These are phyloP conservation scores for Agrocybe praecox DNA, from an alignment of 768 basidiomycete species.

Conservation along the genomic window DNA sequence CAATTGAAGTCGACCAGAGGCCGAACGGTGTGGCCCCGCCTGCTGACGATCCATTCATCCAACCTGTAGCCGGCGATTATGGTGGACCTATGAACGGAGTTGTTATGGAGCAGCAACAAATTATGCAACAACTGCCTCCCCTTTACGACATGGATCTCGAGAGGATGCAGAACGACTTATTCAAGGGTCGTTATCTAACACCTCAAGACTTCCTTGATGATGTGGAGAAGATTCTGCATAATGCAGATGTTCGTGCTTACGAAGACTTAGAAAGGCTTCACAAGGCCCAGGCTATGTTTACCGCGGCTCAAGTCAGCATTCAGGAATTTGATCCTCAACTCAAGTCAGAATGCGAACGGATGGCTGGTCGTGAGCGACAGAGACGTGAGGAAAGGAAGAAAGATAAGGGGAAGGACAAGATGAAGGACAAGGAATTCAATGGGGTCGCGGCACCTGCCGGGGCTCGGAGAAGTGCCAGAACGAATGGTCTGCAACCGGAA, in stretches of 20 bases:
- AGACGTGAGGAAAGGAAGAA: conserved; percentile 61
- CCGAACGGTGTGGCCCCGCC: conserved; percentile 49
- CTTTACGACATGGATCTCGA: conserved; percentile 92
- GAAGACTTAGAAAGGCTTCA: conserved; percentile 77
- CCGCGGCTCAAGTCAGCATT: conserved; percentile 81
- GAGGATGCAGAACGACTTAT: conserved; percentile 83
- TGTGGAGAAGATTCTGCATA: conserved; percentile 79
- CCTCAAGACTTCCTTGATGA: conserved; percentile 88
- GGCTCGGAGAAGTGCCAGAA: conserved; percentile 70
- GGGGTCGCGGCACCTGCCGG: conserved; percentile 37
- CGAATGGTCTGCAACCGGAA: conserved; percentile 74
- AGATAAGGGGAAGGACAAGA: conserved; percentile 44
- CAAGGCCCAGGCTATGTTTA: conserved; percentile 89
- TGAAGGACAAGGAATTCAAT: conserved; percentile 38
- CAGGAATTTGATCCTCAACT: conserved; percentile 85
- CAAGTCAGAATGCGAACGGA: conserved; percentile 81
- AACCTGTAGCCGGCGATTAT: conserved; percentile 33
- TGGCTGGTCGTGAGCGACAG: conserved; percentile 77
- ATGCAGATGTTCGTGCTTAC: conserved; percentile 55
- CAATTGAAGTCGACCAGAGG: conserved; percentile 25
- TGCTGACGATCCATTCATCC: conserved; percentile 35
- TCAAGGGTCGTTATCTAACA: conserved; percentile 84
- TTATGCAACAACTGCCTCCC: conserved; percentile 42
- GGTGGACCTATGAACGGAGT: conserved; percentile 36
- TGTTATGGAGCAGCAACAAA: conserved; percentile 35